phyloP scores from a whole-genome alignment of 495 filamentous ascomycete genomes.

The Stereocaulon alpinum region DNA sequence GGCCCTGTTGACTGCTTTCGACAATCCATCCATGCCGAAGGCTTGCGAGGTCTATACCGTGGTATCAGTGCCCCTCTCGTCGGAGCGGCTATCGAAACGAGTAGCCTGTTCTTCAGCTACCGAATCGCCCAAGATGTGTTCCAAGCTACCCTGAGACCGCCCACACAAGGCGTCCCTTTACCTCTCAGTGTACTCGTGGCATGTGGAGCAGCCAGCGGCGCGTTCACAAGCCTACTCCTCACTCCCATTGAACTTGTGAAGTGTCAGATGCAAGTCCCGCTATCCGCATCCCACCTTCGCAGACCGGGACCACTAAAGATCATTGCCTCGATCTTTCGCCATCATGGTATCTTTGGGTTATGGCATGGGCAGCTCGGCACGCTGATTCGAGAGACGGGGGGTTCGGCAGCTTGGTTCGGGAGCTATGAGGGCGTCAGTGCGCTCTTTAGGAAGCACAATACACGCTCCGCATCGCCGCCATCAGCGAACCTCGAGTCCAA shows the following conservation, averaged over 20 bases:
- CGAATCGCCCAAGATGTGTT: constrained; percentile 59
- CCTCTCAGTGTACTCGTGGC: constrained; percentile 62
- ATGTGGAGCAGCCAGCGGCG: constrained; percentile 77
- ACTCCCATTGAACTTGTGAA: constrained; percentile 97
- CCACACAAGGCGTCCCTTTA: constrained; percentile 31
- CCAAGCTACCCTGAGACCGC: constrained; percentile 37
- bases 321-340: constrained; percentile 65
- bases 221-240: constrained; percentile 77
- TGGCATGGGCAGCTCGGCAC: constrained; percentile 95
- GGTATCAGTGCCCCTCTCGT: constrained; percentile 86
- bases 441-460: constrained; percentile 44
- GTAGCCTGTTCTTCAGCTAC: constrained; percentile 85
- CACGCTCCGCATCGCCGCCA: constrained; percentile 11
- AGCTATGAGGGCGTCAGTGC: constrained; percentile 70
- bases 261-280: constrained; percentile 89
- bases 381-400: constrained; percentile 86
- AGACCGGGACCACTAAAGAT: constrained; percentile 46
- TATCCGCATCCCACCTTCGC: constrained; percentile 28
- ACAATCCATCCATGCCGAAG: constrained; percentile 66
- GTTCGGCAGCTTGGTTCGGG: constrained; percentile 92
- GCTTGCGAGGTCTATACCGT: constrained; percentile 75
- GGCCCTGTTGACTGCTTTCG: constrained; percentile 91
- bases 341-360: constrained; percentile 75
- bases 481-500: constrained; percentile 11
- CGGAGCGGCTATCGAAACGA: constrained; percentile 90